Conservation (phyloP, 441 rosid species). For the Corymbia calophylla region DNA sequence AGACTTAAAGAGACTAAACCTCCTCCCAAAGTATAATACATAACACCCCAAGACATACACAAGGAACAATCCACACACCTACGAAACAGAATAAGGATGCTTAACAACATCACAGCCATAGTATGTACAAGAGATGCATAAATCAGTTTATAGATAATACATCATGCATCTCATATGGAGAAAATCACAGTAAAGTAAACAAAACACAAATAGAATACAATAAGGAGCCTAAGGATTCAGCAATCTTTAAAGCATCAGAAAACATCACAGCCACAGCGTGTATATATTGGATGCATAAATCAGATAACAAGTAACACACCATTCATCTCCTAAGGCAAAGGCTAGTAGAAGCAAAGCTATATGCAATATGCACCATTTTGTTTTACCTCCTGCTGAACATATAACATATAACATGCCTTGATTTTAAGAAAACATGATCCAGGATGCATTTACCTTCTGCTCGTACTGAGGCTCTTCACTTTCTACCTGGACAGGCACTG, state of each 20-base stretch:
- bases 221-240: not conserved
- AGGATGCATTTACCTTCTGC: slow-evolving; percentile 31
- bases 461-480: slow-evolving; percentile 20
- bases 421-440: not conserved
- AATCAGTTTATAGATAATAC: not conserved
- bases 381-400: not conserved
- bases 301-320: not conserved
- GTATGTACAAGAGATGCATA: not conserved
- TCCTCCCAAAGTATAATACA: not conserved
- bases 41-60: not conserved
- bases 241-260: not conserved
- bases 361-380: not conserved
- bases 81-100: not conserved
- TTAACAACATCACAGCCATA: not conserved
- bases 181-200: not conserved
- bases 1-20: not conserved
- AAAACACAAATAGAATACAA: not conserved
- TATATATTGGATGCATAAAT: not conserved
- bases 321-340: not conserved
- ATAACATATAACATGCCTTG: not conserved
- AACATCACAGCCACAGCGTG: not conserved
- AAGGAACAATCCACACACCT: not conserved
- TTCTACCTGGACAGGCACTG: slow-evolving; percentile 29
- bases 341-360: not conserved
- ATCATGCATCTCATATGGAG: not conserved